Evolutionary conservation across 208 protist species (phyloP).

Genomic region (Trypanosoma rangeli): DNA sequence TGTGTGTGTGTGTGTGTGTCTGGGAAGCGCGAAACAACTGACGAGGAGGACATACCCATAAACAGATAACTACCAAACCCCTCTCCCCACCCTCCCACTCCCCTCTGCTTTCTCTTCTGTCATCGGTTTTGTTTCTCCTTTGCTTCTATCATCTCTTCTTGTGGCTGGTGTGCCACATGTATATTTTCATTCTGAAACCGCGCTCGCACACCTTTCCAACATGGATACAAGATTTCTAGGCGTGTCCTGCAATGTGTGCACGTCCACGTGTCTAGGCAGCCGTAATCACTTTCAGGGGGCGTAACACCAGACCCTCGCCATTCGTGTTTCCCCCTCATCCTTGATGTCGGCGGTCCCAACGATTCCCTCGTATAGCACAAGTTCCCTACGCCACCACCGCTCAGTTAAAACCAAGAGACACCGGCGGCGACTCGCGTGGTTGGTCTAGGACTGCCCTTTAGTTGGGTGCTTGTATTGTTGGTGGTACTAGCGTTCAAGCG

Average conservation of each 20-base stretch:
- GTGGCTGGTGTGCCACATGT: background rate
- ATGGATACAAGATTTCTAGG: no score
- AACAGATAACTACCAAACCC: background rate
- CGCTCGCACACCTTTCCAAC: no score
- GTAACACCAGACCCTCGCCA: background rate
- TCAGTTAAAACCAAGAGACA: constrained; percentile 48
- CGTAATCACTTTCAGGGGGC: background rate
- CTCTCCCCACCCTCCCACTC: background rate
- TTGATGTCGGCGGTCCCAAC: no score
- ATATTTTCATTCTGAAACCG: no score
- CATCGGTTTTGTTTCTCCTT: background rate
- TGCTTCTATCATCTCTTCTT: background rate
- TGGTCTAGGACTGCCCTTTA: background rate
- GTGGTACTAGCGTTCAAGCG: constrained; percentile 10
- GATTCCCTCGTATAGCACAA: background rate
- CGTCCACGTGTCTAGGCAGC: background rate
- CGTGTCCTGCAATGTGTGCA: no score
- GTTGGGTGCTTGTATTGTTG: background rate
- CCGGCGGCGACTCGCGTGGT: constrained; percentile 25
- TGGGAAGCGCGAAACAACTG: background rate
- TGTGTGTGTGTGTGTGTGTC: no score
- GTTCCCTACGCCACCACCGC: no score
- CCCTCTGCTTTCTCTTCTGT: constrained; percentile 4
- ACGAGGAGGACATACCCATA: background rate
- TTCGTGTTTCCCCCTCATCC: background rate